Base-by-base conservation (phyloP, 164 flowering plant genomes). In the Tetrastigma voinierianum region DNA sequence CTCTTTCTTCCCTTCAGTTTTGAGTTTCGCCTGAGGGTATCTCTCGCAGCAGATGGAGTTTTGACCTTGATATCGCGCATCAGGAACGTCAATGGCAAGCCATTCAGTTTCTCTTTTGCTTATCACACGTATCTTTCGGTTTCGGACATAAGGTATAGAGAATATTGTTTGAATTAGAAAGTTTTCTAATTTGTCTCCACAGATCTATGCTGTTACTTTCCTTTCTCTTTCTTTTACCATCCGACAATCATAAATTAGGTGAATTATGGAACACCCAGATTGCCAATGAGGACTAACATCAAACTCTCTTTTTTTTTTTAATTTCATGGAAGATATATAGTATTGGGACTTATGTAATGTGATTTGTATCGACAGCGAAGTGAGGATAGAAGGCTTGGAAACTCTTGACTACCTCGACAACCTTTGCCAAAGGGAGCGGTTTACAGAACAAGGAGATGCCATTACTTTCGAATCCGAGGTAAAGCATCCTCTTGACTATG, bases 361-460 rank as follows among this genome's bases (percentile, higher is more conserved):
- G 17, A 44, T 46, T 64, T 69, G 20, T 61, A 10, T 61, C 40
- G 15, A 43, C 86, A 96, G 99, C 81, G 99, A 96, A 78, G 93
- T 96, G 74, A 84, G 99, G 80, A 84, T 96, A 52, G 99, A 96
- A 90, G 99, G 98, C 46, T 66, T 96, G 77, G 99, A 96, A 78
- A 96, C 99, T 45, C 87, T 90, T 16, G 97, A 96, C 75, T 96
- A 84, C 78, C 83, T 92, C 14, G 98, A 96, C 82, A 93, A 91
- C 72, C 98, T 96, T 63, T 72, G 74, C 66, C 83, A 79, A 62
- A 82, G 74, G 76, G 91, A 96, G 76, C 91, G 95, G 10, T 91
- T 88, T 58, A 96, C 99, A 16, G 98, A 96, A 72, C 99, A 96
- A 82, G 96, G 93, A 69, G 98, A 93, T 76, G 96, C 99, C 15